Evolutionary conservation across 306 rosid species (phyloP).

Genomic region (Pterocarpus santalinus): DNA sequence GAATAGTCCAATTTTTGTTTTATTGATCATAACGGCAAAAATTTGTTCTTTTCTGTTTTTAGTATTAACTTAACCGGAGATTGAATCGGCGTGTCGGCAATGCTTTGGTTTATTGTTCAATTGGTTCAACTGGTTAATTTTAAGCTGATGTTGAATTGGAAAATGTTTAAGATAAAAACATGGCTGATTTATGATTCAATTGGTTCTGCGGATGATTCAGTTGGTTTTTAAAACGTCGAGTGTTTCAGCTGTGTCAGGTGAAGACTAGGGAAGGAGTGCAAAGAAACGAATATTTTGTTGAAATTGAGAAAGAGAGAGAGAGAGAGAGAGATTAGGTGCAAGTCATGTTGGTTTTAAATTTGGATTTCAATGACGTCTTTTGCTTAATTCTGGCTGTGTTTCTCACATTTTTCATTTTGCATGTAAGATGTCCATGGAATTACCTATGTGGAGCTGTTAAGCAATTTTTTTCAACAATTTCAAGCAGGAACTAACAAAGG

Average conservation of each 20-base stretch:
- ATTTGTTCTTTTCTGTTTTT: neutral
- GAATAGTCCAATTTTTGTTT: neutral
- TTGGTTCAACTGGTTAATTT: neutral
- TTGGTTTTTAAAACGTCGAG: neutral
- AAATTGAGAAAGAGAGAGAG: conserved; percentile 8
- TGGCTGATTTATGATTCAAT: neutral
- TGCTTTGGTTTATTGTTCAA: neutral
- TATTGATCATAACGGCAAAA: neutral
- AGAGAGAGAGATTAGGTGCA: neutral
- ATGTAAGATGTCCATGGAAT: neutral
- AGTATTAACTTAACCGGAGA: neutral
- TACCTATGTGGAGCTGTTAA: neutral
- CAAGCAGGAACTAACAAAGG: neutral
- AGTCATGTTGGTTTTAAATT: neutral
- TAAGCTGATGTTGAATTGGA: neutral
- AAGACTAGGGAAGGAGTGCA: neutral
- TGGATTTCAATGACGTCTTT: neutral
- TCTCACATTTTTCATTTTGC: neutral
- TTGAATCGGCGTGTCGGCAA: neutral
- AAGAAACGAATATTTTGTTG: neutral
- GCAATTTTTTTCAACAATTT: neutral
- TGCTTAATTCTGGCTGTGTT: neutral
- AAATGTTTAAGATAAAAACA: neutral
- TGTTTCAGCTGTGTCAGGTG: neutral
- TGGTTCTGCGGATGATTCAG: neutral